phyloP scores from a whole-genome alignment of 1,284 basidiomycete species.

The Fomitopsis betulina region DNA sequence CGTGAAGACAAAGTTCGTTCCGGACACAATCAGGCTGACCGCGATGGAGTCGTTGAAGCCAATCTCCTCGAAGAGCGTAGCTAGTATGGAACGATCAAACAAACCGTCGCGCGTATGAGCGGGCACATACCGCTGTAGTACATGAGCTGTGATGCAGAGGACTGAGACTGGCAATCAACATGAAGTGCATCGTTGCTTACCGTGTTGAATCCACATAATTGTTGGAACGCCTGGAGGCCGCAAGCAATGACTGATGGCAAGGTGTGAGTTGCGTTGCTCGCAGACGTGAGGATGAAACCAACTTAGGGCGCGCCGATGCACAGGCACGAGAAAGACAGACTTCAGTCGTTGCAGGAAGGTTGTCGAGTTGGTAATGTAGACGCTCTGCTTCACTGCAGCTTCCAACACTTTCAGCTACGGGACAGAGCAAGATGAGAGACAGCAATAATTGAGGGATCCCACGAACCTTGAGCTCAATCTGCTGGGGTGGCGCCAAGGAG shows the following conservation, averaged over 20 bases:
- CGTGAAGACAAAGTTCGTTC: conserved; percentile 81
- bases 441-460: neutral
- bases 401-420: conserved; percentile 52
- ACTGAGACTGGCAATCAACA: neutral
- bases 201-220: conserved; percentile 68
- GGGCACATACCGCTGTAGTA: conserved; percentile 51
- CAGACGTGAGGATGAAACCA: conserved; percentile 22
- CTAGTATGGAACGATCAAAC: conserved; percentile 19
- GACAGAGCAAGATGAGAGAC: neutral
- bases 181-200: conserved; percentile 16
- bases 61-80: conserved; percentile 75
- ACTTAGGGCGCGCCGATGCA: conserved; percentile 72
- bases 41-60: conserved; percentile 81
- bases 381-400: conserved; percentile 59
- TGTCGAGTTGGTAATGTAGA: conserved; percentile 57
- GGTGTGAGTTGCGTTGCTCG: neutral
- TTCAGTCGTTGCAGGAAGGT: conserved; percentile 53
- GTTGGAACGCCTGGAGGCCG: conserved; percentile 80
- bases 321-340: conserved; percentile 51
- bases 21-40: conserved; percentile 73
- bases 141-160: conserved; percentile 40
- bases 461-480: conserved; percentile 62
- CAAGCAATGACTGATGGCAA: conserved; percentile 59
- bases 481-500: conserved; percentile 53
- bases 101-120: neutral